Evolutionary conservation across 1,139 yeast genomes (phyloP).

Genomic region (Eremothecium gossypii): DNA sequence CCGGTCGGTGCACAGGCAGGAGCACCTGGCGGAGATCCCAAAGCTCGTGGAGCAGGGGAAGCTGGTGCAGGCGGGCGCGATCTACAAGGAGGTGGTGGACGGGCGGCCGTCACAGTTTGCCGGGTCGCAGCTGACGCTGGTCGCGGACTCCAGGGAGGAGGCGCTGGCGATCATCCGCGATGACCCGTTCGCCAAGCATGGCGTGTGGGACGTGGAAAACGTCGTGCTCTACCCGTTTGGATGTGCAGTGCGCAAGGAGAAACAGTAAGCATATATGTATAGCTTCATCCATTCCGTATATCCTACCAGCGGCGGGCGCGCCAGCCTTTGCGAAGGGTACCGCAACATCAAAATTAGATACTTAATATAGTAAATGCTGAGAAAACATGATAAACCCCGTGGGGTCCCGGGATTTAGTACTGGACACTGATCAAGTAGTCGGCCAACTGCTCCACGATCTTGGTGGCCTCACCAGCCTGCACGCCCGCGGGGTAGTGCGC

Average conservation of each 20-base stretch:
- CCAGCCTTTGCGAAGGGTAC: too few species aligned
- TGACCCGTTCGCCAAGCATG: constrained; percentile 55
- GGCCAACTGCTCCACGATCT: constrained; percentile 88
- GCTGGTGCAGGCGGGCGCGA: constrained; percentile 58
- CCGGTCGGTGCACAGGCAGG: constrained; percentile 45
- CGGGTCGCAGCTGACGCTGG: constrained; percentile 58
- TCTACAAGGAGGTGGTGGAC: constrained; percentile 37
- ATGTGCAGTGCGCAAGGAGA: constrained; percentile 37
- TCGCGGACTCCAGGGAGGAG: constrained; percentile 56
- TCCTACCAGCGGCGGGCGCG: too few species aligned
- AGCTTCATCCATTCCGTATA: too few species aligned
- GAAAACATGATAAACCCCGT: neutral
- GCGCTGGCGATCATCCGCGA: constrained; percentile 51
- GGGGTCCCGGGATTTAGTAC: constrained; percentile 37
- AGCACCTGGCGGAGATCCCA: constrained; percentile 51
- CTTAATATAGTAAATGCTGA: neutral
- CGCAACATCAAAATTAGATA: too few species aligned
- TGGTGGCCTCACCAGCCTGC: constrained; percentile 91
- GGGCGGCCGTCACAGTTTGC: constrained; percentile 48
- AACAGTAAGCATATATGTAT: constrained; percentile 14
- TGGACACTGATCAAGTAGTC: constrained; percentile 86
- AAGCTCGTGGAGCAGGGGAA: constrained; percentile 43
- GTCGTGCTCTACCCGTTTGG: constrained; percentile 51
- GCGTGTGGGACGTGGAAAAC: constrained; percentile 68
- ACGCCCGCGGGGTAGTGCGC: constrained; percentile 93